Evolutionary conservation across 192 early-diverging fungal species (phyloP), one percentile per base, ranked within the genome.

Genomic region (Glomus cerebriforme): DNA sequence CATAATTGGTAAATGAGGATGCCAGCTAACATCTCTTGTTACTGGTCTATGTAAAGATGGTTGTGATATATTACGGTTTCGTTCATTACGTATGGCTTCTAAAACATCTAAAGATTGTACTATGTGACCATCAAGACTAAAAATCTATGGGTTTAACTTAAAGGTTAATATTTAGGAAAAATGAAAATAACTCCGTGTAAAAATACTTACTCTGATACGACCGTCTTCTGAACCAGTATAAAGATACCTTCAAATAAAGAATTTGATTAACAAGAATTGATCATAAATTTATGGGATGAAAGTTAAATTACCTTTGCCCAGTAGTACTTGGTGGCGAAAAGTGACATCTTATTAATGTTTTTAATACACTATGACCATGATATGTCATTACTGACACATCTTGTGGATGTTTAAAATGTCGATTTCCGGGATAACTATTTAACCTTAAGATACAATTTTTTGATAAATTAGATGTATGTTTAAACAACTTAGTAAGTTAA

Each of bases 321-420:
- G 89, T 93, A 32, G 81, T 77, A 66, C 75, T 74, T 5, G 31
- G 68, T 0, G 92, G 92, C 12, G 90, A 90, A 67, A 91, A 93
- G 76, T 92, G 88, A 75, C 92, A 92, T 59, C 92, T 86, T 59
- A 93, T 93, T 34, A 93, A 73, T 0, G 92, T 93, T 60, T 85
- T 77, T 6, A 93, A 73, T 2, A 93, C 88, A 54, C 75, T 81
- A 78, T 93, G 91, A 49, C 91, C 91, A 24, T 73, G 83, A 80
- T 90, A 92, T 1, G 89, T 88, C 81, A 86, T 86, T 7, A 92
- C 90, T 2, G 88, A 90, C 10, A 65, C 77, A 77, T 90, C 91
- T 15, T 81, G 17, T 13, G 90, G 86, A 79, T 91, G 88, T 32
- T 70, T 62, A 39, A 22, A 15, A 19, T 59, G 26, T 34, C 82